These are phyloP conservation scores for Isabelozyma gotoi DNA, from an alignment of 805 yeast species.

Conservation along the genomic window DNA sequence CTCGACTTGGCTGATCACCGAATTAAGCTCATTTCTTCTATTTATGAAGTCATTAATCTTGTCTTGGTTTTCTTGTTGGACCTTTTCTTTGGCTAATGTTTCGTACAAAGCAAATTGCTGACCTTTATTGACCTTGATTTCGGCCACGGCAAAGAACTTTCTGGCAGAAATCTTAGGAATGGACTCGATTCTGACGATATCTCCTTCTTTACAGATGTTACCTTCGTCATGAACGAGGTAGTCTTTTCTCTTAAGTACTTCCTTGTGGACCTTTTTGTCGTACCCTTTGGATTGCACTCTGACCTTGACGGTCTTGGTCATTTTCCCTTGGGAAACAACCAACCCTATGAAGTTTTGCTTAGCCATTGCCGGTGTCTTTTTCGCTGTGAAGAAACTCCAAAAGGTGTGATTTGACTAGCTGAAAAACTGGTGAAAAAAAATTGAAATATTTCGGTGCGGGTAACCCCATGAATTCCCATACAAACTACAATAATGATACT, in stretches of 20 bases:
- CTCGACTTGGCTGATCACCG: constrained; percentile 31
- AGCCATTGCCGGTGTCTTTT: constrained; percentile 52
- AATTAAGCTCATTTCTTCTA: constrained; percentile 32
- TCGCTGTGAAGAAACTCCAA: too few relatives aligned
- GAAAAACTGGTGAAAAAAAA: background rate
- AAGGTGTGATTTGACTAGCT: too few relatives aligned
- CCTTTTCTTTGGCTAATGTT: constrained; percentile 66
- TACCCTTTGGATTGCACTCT: constrained; percentile 77
- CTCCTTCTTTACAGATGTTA: constrained; percentile 90
- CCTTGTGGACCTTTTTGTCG: constrained; percentile 71
- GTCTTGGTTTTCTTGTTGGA: constrained; percentile 61
- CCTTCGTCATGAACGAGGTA: constrained; percentile 93
- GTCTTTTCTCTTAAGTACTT: constrained; percentile 74
- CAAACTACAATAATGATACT: background rate
- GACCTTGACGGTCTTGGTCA: constrained; percentile 93
- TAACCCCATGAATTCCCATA: background rate
- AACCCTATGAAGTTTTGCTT: constrained; percentile 89
- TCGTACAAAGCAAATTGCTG: constrained; percentile 85
- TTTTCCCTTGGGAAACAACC: constrained; percentile 93
- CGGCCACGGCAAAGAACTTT: constrained; percentile 89
- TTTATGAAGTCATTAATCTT: constrained; percentile 55
- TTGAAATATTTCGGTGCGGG: background rate
- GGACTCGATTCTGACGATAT: constrained; percentile 87
- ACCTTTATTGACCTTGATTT: constrained; percentile 85
- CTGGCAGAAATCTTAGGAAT: constrained; percentile 81